Evolutionary conservation across 768 basidiomycete genomes (phyloP).

Genomic region (Auriscalpium microsporum): DNA sequence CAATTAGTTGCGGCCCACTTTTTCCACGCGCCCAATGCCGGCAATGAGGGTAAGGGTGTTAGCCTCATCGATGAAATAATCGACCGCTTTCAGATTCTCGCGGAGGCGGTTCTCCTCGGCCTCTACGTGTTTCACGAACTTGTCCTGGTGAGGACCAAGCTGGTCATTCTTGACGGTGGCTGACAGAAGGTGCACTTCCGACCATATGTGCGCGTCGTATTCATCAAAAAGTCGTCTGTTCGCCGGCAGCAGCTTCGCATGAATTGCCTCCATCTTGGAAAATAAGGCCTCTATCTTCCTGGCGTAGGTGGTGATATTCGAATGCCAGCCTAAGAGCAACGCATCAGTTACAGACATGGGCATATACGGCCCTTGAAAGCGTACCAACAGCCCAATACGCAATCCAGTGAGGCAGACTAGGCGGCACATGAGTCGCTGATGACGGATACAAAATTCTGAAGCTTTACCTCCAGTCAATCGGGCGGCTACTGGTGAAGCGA

Average conservation of each 20-base stretch:
- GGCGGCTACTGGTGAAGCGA: conserved; percentile 17
- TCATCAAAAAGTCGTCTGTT: neutral
- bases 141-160: neutral
- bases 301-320: neutral
- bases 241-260: neutral
- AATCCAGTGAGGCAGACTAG: conserved; percentile 16
- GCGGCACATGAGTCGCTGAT: neutral
- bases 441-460: neutral
- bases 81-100: conserved; percentile 15
- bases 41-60: conserved; percentile 19
- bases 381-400: conserved; percentile 19
- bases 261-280: neutral
- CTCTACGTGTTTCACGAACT: conserved; percentile 14
- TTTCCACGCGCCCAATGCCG: conserved; percentile 18
- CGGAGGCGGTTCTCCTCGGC: conserved; percentile 17
- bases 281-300: neutral
- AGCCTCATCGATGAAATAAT: conserved; percentile 18
- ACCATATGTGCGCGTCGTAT: neutral
- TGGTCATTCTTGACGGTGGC: neutral
- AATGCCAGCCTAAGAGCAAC: neutral
- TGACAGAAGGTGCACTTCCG: neutral
- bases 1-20: conserved; percentile 4
- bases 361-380: neutral
- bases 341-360: neutral
- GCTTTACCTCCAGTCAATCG: conserved; percentile 20